Percentiles rank a stretch among this genome's conserved stretches.
Conservation (phyloP, 345 rosid genomes). For the Erucastrum elatum region DNA sequence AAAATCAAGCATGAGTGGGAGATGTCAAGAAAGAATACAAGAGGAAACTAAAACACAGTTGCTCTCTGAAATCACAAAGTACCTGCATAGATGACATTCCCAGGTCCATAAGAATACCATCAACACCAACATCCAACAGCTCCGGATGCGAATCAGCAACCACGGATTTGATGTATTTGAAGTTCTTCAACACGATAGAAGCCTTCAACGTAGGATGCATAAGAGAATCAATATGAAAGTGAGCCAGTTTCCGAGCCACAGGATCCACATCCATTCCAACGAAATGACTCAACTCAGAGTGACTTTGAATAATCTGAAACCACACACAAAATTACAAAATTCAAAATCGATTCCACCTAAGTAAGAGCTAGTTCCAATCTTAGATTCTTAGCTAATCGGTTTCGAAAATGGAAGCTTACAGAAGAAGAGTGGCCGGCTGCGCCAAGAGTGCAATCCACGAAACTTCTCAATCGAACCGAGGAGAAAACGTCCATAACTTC, state of each 20-base stretch:
- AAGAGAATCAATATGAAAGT: conserved; percentile 47
- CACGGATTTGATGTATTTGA: conserved; percentile 54
- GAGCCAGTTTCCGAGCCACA: conserved; percentile 62
- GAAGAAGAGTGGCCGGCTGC: conserved; percentile 93
- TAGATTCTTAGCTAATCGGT: conserved; percentile 9
- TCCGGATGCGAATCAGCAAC: conserved; percentile 48
- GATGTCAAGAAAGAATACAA: conserved; percentile 2
- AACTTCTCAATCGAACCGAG: conserved; percentile 51
- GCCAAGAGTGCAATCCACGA: conserved; percentile 90
- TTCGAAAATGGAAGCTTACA: conserved; percentile 41
- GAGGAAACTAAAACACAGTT: neutral
- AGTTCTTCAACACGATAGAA: conserved; percentile 56
- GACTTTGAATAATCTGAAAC: conserved; percentile 66
- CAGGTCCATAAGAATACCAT: conserved; percentile 91
- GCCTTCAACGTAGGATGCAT: conserved; percentile 52
- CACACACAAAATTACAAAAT: conserved; percentile 1
- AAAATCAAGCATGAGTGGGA: neutral
- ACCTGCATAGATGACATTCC: conserved; percentile 99
- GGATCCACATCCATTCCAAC: conserved; percentile 97
- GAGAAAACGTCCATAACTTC: conserved; percentile 85
- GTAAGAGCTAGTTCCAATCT: conserved; percentile 4
- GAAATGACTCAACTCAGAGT: conserved; percentile 61
- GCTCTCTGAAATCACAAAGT: neutral
- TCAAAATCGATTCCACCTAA: neutral
- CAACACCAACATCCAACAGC: conserved; percentile 55